Base-by-base conservation (phyloP, 192 early-diverging fungal species). In the Coemansia sp. region DNA sequence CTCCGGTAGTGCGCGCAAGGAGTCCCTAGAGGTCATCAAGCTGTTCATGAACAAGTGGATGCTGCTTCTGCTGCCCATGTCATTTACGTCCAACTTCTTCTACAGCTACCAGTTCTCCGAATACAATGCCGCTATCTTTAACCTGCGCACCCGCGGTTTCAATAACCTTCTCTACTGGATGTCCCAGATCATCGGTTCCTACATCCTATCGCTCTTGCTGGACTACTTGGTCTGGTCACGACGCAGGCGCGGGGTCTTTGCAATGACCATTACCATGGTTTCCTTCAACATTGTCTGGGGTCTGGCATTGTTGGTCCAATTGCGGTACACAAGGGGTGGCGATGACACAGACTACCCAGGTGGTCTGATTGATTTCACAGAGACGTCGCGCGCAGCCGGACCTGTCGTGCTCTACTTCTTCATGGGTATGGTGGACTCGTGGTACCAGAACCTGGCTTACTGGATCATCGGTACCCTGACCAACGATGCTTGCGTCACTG, bases 391-490 rank as follows among this genome's bases (percentile, higher is more conserved):
- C 4, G 87, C 90, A 50, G 82, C 81, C 9, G 85, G 82, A 15
- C 83, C 86, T 0, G 66, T 87, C 13, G 48, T 87, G 37, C 57
- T 89, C 14, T 94, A 92, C 60, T 82, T 88, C 57, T 81, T 85
- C 58, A 92, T 88, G 68, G 92, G 92, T 31, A 62, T 90, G 30
- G 83, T 81, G 44, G 92, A 94, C 63, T 83, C 92, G 29, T 89
- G 91, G 67, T 92, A 87, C 79, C 92, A 94, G 65, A 85, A 81
- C 59, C 86, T 83, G 19, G 72, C 81, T 0, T 93, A 94, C 85
- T 94, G 90, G 90, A 62, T 94, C 10, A 87, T 94, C 64, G 92
- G 92, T 29, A 85, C 92, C 10, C 78, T 92, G 63, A 89, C 92
- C 14, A 91, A 92, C 69, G 89, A 94, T 64, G 76, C 87, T 13